Evolutionary conservation across 1,284 basidiomycete species (phyloP).

Genomic region (Sanghuangporus weigelae): DNA sequence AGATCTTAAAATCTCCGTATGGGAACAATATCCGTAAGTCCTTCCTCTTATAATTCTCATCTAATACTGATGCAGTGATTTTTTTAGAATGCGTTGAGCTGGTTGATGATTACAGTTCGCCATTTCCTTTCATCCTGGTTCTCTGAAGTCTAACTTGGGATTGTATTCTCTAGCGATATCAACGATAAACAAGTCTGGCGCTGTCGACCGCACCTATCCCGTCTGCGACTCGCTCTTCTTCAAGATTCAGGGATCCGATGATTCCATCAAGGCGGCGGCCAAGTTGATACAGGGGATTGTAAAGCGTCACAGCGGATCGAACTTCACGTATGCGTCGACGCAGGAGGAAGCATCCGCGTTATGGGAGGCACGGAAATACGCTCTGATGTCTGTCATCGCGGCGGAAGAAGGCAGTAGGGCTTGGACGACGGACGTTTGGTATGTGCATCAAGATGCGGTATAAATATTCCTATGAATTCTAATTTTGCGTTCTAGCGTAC

Average conservation of each 20-base stretch:
- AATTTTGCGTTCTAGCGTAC: conserved; percentile 14
- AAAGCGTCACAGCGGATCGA: conserved; percentile 37
- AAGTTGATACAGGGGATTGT: conserved; percentile 34
- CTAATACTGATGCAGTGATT: not conserved
- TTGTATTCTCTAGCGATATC: conserved; percentile 11
- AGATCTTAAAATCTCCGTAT: conserved; percentile 37
- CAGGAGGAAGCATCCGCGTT: conserved; percentile 43
- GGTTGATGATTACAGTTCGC: conserved; percentile 31
- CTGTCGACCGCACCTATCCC: conserved; percentile 30
- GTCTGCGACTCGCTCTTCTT: conserved; percentile 46
- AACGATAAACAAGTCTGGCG: conserved; percentile 14
- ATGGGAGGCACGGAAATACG: conserved; percentile 49
- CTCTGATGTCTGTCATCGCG: conserved; percentile 41
- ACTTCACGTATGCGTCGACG: conserved; percentile 44
- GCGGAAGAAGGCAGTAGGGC: conserved; percentile 34
- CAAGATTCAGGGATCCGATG: conserved; percentile 43
- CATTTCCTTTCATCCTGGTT: conserved; percentile 24
- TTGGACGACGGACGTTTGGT: conserved; percentile 50
- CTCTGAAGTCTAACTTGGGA: conserved; percentile 38
- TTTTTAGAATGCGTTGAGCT: conserved; percentile 38
- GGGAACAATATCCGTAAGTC: conserved; percentile 12
- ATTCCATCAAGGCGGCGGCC: conserved; percentile 37
- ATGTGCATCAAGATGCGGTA: not conserved
- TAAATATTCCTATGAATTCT: not conserved
- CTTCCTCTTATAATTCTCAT: not conserved